Evolutionary conservation across 2,329 filamentous ascomycete species (phyloP).

Genomic region (Capronia epimyces): DNA sequence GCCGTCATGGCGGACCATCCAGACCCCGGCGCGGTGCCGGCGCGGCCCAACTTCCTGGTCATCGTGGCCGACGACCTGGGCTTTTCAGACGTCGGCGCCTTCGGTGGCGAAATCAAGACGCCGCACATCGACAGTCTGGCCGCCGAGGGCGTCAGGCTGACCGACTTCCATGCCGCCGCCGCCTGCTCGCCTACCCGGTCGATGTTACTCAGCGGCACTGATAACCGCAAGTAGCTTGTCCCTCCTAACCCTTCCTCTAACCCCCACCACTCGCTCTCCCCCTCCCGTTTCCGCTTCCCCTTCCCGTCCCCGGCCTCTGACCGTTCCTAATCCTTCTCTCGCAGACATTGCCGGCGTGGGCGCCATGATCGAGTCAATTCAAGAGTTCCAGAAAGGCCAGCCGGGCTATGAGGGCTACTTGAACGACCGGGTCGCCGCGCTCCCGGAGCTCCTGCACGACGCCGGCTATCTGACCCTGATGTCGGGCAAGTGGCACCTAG

Average conservation of each 20-base stretch:
- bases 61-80: conserved; percentile 27
- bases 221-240: conserved; percentile 15
- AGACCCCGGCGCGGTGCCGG: background rate
- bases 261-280: background rate
- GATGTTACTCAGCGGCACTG: conserved; percentile 36
- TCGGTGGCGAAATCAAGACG: conserved; percentile 34
- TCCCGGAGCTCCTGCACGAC: conserved; percentile 36
- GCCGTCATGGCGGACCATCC: background rate
- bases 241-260: background rate
- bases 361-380: conserved; percentile 31
- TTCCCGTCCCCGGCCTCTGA: background rate
- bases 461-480: conserved; percentile 35
- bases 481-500: conserved; percentile 39
- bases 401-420: conserved; percentile 32
- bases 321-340: conserved; percentile 13
- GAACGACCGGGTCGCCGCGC: conserved; percentile 31
- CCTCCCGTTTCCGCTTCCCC: background rate
- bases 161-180: conserved; percentile 32
- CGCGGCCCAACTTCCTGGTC: conserved; percentile 15
- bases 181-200: conserved; percentile 34
- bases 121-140: conserved; percentile 28
- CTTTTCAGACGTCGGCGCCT: conserved; percentile 31
- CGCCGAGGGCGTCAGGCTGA: conserved; percentile 28
- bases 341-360: conserved; percentile 34
- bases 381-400: conserved; percentile 26